Evolutionary conservation across 2,329 filamentous ascomycete genomes (phyloP), one percentile per base, ranked within the genome.

Genomic region (Trichoderma sp.): DNA sequence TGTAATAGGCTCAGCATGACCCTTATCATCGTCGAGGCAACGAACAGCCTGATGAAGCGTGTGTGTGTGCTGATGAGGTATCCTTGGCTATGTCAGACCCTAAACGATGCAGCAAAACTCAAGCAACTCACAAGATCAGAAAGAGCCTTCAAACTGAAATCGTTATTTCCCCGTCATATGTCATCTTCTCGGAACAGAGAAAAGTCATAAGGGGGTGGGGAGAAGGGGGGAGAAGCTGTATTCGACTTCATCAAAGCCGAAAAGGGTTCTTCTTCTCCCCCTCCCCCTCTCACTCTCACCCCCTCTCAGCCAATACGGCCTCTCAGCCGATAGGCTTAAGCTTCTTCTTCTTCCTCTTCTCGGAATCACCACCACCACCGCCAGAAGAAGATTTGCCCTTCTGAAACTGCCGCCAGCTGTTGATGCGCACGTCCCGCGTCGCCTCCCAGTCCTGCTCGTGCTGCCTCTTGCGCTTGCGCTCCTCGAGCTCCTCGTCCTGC

Each of bases 401-500:
- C 76, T 95, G 89, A 73, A 96, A 99, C 69, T 93, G 87, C 65
- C 95, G 86, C 95, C 95, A 99, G 77, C 90, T 97, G 69, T 88
- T 91, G 78, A 99, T 98, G 69, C 95, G 85, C 79, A 92, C 86
- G 67, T 99, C 95, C 54, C 95, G 83, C 28, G 90, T 96, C 73
- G 91, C 88, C 81, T 99, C 95, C 95, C 95, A 99, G 68, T 93
- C 90, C 79, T 95, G 88, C 70, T 98, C 93, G 76, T 95, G 92
- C 74, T 98, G 93, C 67, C 95, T 85, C 85, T 94, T 94, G 71
- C 90, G 85, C 80, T 93, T 94, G 72, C 91, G 82, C 70, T 85
- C 85, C 72, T 94, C 92, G 10, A 90, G 67, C 79, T 97, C 94
- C 71, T 93, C 91, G 24, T 99, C 95, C 72, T 88, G 88, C 75